Evolutionary conservation across 1,284 basidiomycete genomes (phyloP).

Genomic region (Tremellales sp.): DNA sequence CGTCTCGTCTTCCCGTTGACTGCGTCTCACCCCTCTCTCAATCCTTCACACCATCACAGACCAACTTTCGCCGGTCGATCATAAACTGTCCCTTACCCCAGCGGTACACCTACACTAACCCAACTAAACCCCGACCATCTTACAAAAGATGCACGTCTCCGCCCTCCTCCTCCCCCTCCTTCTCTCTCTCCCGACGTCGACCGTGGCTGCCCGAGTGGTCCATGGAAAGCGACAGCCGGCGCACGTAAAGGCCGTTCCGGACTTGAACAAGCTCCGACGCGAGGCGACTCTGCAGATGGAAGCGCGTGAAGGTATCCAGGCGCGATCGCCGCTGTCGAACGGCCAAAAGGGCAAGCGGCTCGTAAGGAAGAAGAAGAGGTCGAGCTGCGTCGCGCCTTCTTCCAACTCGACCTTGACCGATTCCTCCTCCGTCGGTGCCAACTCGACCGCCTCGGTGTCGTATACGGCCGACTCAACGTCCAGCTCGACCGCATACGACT

Average conservation of each 20-base stretch:
- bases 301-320: background rate
- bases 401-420: constrained; percentile 8
- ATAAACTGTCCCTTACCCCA: constrained; percentile 13
- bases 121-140: background rate
- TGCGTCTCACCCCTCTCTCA: background rate
- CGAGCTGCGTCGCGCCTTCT: constrained; percentile 15
- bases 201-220: background rate
- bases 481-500: constrained; percentile 11
- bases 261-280: constrained; percentile 6
- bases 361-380: constrained; percentile 24
- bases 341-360: constrained; percentile 25
- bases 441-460: constrained; percentile 13
- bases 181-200: constrained; percentile 3
- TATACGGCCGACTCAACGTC: constrained; percentile 11
- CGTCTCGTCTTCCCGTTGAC: background rate
- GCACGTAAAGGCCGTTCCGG: constrained; percentile 5
- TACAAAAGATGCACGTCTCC: constrained; percentile 23
- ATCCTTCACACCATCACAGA: constrained; percentile 8
- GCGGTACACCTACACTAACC: constrained; percentile 2
- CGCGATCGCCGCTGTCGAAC: background rate
- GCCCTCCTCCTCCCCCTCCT: constrained; percentile 24
- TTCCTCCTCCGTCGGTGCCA: constrained; percentile 5
- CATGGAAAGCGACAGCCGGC: constrained; percentile 1
- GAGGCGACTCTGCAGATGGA: constrained; percentile 5
- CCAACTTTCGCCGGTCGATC: constrained; percentile 27